Evolutionary conservation across 2,329 filamentous ascomycete species (phyloP).

Genomic region (Onygenales sp.): DNA sequence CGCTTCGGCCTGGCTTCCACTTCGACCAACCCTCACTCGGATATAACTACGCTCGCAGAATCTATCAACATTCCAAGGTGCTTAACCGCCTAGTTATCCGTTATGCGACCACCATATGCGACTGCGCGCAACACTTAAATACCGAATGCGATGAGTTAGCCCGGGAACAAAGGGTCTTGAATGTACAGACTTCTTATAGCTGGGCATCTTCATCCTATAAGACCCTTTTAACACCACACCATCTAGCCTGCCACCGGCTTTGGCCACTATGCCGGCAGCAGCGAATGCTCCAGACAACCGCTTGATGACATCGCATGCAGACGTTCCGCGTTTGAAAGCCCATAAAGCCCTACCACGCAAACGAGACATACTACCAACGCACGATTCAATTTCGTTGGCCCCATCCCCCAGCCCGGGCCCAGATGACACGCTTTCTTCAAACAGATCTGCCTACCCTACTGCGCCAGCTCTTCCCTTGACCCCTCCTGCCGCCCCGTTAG

Average conservation of each 20-base stretch:
- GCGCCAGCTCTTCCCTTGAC: constrained; percentile 28
- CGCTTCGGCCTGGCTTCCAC: background rate
- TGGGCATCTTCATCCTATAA: background rate
- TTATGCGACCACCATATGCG: background rate
- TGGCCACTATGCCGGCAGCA: background rate
- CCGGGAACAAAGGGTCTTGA: background rate
- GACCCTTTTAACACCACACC: background rate
- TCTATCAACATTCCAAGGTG: background rate
- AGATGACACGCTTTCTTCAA: constrained; percentile 13
- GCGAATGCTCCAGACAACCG: background rate
- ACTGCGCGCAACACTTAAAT: background rate
- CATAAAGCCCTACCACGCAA: constrained; percentile 33
- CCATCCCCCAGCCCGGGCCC: constrained; percentile 16
- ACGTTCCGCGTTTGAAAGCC: constrained; percentile 26
- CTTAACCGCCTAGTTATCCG: background rate
- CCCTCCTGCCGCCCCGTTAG: constrained; percentile 23
- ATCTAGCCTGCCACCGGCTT: background rate
- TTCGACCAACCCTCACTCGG: background rate
- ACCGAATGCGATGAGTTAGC: background rate
- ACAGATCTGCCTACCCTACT: constrained; percentile 14
- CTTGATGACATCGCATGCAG: constrained; percentile 5
- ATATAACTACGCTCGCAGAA: too few species aligned
- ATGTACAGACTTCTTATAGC: background rate
- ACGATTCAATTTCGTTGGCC: constrained; percentile 14
- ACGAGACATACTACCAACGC: constrained; percentile 18